Base-by-base conservation (phyloP, 78 protist genomes). In the Abeoforma whisleri region DNA sequence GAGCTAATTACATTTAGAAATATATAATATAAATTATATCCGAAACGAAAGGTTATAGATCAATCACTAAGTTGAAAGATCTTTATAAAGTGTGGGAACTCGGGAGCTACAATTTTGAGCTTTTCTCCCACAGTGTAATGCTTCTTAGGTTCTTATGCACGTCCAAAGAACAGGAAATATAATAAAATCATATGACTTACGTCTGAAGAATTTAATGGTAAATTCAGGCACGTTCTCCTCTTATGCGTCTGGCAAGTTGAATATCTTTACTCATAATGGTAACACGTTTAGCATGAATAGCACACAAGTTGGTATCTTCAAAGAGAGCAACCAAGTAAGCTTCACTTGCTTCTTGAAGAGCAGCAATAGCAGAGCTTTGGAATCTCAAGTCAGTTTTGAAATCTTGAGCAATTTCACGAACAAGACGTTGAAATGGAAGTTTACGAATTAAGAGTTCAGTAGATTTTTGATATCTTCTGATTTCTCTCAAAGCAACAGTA, bases 211-310 rank as follows among this genome's bases (percentile, higher is more conserved):
- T 68, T 68, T 28, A 68, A 68, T 25, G 23, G 36, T 37, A 2
- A 23, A 0, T 16, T 93, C 91, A 93, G 76, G 96, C 87, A 68
- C 94, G 88, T 91, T 95, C 95, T 70, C 98, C 98, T 73, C 96
- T 88, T 89, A 95, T 92, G 73, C 96, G 87, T 70, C 95, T 76
- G 57, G 98, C 96, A 35, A 95, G 91, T 88, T 93, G 95, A 71
- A 93, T 89, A 88, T 96, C 98, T 92, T 92, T 92, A 81, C 96
- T 93, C 93, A 96, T 90, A 86, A 92, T 90, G 30, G 95, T 92
- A 33, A 90, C 92, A 34, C 89, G 90, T 83, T 76, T 57, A 76
- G 91, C 93, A 84, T 90, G 92, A 84, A 90, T 90, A 68, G 93
- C 90, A 86, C 90, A 87, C n/a, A 90, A 84, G 87, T 90, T 90